Evolutionary conservation across 441 rosid species (phyloP), one percentile per base, ranked within the genome.

Genomic region (Breynia disticha): DNA sequence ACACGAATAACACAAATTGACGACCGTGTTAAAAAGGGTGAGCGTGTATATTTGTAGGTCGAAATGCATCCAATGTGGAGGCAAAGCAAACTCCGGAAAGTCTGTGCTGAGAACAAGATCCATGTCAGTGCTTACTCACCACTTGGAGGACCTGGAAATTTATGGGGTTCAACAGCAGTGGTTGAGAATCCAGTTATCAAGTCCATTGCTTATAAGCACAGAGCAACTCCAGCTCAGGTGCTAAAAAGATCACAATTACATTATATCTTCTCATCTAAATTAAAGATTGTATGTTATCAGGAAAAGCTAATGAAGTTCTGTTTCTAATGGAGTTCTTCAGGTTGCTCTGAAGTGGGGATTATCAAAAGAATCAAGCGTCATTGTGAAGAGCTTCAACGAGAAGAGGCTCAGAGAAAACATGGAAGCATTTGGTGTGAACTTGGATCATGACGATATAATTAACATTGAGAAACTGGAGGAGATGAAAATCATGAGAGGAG

Each of bases 11-110:
- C 18, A 16, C 19, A 38, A 35, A 52, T 9, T 5, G 10, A 14
- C 1, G 48, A 46, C 48, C 12, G n/a, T n/a, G 9, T 15, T 19
- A 1, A n/a, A 47, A 11, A 16, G 35, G 10, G 11, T 59, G 32
- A 45, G 24, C n/a, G 49, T 12, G 18, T 32, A 41, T 41, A 17
- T 11, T 4, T 11, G 17, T 62, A 88, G 97, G 95, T 86, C 72
- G 97, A 86, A 73, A 90, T 86, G 97, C 97, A 90, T 73, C 95
- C 95, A 11, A 72, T 75, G 77, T 86, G 97, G 97, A 82, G 84
- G 67, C 95, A 86, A 72, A 66, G 62, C 49, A 81, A 71, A 71
- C 79, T 90, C 15, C 58, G 97, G 50, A 67, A 72, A 56, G 75
- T 71, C 7, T 89, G 97, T 57, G 75, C 58, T 11, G 84, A 80